Evolutionary conservation across 2,329 filamentous ascomycete genomes (phyloP), one percentile per base, ranked within the genome.

Genomic region (Stagonosporopsis cucurbitacearum): DNA sequence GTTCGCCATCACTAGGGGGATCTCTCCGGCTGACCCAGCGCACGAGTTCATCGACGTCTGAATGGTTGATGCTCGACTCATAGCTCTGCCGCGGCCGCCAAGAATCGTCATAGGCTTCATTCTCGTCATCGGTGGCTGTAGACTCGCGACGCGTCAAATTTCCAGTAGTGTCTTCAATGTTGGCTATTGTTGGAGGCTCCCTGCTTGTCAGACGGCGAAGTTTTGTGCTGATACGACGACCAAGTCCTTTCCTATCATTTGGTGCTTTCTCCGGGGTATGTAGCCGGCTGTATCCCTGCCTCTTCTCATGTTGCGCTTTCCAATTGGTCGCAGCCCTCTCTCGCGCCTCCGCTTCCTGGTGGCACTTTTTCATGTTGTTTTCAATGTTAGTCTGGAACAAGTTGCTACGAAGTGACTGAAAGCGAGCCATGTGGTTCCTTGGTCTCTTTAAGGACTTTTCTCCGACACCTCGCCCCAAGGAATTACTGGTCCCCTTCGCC

Each of bases 381-480:
- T 73, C 66, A 20, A 75, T 69, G n/a, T 64, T 62, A 8, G 64
- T 63, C 4, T 64, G 63, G 42, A 75, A 75, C 19, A 75, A 47
- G 42, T 72, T 70, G 28, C 69, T 72, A 19, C 72, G 62, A 35
- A 75, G 59, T 5, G 71, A 74, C 43, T 73, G 70, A 43, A 75
- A 74, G 7, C 72, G 66, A 19, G 65, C 57, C 54, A 75, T 65
- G 39, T 69, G 69, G 28, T 70, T 66, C 23, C 63, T 57, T 25
- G 58, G 64, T n/a, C 33, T 36, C 49, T 59, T 63, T 17, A 51
- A 53, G 32, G 62, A 54, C 20, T 41, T 58, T 8, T 41, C 58
- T 46, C 30, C 51, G 25, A 49, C 32, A 6, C 17, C 52, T 20
- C 56, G 35, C n/a, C 40, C 56, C 22, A 48, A 43, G 15, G 62